phyloP scores from a whole-genome alignment of 441 rosid genomes.

The Croton setiger region DNA sequence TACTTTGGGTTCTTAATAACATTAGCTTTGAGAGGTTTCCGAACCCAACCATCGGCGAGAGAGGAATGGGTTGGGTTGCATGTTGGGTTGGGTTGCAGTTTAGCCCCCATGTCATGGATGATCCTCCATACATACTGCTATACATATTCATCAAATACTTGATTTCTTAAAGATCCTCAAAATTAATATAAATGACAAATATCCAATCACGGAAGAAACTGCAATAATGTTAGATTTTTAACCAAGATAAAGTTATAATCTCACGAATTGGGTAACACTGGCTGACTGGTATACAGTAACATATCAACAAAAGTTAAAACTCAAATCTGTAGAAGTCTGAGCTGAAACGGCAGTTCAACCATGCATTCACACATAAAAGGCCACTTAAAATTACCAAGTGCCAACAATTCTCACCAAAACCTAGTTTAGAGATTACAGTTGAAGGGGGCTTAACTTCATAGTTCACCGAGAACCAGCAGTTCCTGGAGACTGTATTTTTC shows the following conservation, averaged over 20 bases:
- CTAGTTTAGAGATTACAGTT: conserved; percentile 31
- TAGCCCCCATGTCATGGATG: too few species aligned
- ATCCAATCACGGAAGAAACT: conserved; percentile 4
- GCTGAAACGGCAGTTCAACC: conserved; percentile 18
- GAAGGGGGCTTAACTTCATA: conserved; percentile 9
- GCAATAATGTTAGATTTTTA: conserved; percentile 8
- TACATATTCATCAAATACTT: too few species aligned
- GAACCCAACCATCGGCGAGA: too few species aligned
- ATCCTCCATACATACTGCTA: too few species aligned
- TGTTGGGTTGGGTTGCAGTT: too few species aligned
- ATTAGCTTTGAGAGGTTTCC: too few species aligned
- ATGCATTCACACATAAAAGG: conserved; percentile 19
- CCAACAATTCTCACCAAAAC: conserved; percentile 19
- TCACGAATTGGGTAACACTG: conserved; percentile 9
- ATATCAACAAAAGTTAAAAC: conserved; percentile 21
- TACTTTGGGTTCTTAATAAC: too few species aligned
- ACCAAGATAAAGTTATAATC: conserved; percentile 5
- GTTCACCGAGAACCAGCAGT: conserved; percentile 23
- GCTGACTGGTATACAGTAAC: conserved; percentile 14
- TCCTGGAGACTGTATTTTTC: conserved; percentile 3
- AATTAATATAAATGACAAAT: too few species aligned
- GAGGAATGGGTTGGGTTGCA: too few species aligned
- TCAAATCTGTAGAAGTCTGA: conserved; percentile 1
- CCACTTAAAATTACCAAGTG: conserved; percentile 26
- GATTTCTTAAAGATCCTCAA: too few species aligned